Conservation (phyloP, 202 grass and related monocot genomes). For the Panicum hallii region DNA sequence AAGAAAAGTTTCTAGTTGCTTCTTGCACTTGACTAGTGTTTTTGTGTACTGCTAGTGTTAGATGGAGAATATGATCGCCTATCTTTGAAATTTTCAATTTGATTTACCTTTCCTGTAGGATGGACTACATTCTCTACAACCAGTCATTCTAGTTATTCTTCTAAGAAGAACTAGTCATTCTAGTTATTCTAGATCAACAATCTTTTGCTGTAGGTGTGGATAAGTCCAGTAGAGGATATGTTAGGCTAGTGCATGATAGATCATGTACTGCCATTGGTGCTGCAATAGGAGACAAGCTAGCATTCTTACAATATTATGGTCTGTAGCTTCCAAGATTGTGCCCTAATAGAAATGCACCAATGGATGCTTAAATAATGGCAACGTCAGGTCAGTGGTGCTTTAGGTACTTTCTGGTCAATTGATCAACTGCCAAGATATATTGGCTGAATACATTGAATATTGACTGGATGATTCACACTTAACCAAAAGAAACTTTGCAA, state of each 20-base stretch:
- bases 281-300: conserved; percentile 38
- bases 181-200: neutral
- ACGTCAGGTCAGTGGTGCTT: conserved; percentile 47
- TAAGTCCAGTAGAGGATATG: conserved; percentile 37
- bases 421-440: conserved; percentile 45
- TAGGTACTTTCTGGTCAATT: conserved; percentile 56
- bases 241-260: conserved; percentile 40
- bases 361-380: conserved; percentile 42
- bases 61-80: neutral
- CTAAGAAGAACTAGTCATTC: conserved; percentile 23
- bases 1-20: conserved; percentile 12
- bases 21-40: conserved; percentile 1
- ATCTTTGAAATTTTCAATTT: neutral
- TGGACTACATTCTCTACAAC: conserved; percentile 15
- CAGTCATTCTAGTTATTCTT: neutral
- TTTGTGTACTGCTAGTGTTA: neutral
- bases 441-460: conserved; percentile 32
- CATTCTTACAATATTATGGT: conserved; percentile 46
- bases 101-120: conserved; percentile 18
- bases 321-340: conserved; percentile 50
- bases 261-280: conserved; percentile 38
- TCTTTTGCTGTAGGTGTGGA: conserved; percentile 19
- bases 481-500: conserved; percentile 43
- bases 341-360: conserved; percentile 32
- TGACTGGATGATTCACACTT: conserved; percentile 37